Conservation (phyloP, 345 rosid genomes). For the Microthlaspi erraticum region DNA sequence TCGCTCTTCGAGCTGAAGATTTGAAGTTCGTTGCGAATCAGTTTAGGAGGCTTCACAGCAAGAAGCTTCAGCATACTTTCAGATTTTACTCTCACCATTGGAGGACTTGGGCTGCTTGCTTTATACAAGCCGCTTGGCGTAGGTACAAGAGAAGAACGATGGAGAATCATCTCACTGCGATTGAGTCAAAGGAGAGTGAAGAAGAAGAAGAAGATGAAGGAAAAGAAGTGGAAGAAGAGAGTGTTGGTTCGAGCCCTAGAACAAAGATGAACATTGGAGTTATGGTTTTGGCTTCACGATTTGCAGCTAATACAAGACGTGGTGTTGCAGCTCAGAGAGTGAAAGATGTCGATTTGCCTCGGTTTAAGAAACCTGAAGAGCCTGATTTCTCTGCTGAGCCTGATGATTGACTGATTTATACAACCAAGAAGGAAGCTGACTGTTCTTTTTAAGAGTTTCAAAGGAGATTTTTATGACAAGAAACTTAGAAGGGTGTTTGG, state of each 20-base stretch:
- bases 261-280: slow-evolving; percentile 53
- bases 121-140: slow-evolving; percentile 93
- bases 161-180: slow-evolving; percentile 51
- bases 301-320: slow-evolving; percentile 73
- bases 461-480: slow-evolving; percentile 25
- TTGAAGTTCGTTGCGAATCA: slow-evolving; percentile 92
- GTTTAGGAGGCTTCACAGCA: slow-evolving; percentile 89
- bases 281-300: slow-evolving; percentile 67
- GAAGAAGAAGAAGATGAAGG: slow-evolving; percentile 29
- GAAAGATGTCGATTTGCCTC: slow-evolving; percentile 56
- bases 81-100: slow-evolving; percentile 91
- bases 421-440: slow-evolving; percentile 10
- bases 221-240: slow-evolving; percentile 32
- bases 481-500: slow-evolving; percentile 7
- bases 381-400: slow-evolving; percentile 71
- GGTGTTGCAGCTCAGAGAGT: slow-evolving; percentile 65
- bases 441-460: background rate
- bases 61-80: slow-evolving; percentile 92
- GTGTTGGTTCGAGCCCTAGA: slow-evolving; percentile 41
- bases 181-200: slow-evolving; percentile 54
- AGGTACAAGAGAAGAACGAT: slow-evolving; percentile 68
- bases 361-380: slow-evolving; percentile 79
- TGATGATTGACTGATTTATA: slow-evolving; percentile 46
- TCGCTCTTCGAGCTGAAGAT: slow-evolving; percentile 89
- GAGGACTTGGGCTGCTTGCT: slow-evolving; percentile 98